These are phyloP conservation scores for Fallopia convolvulus DNA, from an alignment of 148 eudicot species.

Conservation along the genomic window DNA sequence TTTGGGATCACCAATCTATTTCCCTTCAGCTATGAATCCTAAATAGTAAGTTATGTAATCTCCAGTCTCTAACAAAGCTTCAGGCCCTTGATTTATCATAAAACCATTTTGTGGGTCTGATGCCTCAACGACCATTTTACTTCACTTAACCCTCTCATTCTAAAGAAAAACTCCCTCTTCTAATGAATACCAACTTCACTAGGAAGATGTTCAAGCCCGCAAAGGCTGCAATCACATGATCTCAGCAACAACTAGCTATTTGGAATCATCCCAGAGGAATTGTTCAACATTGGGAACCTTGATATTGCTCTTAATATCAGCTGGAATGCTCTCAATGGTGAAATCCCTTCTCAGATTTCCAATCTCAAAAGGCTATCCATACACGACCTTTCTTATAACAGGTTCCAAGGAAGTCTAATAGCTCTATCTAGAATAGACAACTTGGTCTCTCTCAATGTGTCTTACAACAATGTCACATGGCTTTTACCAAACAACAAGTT, in stretches of 20 bases:
- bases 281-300: slow-evolving; percentile 52
- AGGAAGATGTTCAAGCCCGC: slow-evolving; percentile 57
- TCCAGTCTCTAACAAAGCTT: slow-evolving; percentile 46
- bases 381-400: slow-evolving; percentile 70
- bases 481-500: slow-evolving; percentile 71
- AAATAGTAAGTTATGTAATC: too few species aligned
- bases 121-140: slow-evolving; percentile 47
- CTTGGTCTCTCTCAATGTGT: slow-evolving; percentile 71
- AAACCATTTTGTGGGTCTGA: slow-evolving; percentile 48
- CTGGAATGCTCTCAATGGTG: slow-evolving; percentile 54
- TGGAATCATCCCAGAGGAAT: slow-evolving; percentile 48
- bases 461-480: slow-evolving; percentile 71
- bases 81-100: slow-evolving; percentile 66
- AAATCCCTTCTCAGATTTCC: slow-evolving; percentile 55
- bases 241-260: slow-evolving; percentile 51
- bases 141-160: slow-evolving; percentile 45
- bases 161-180: slow-evolving; percentile 43
- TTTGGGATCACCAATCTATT: too few species aligned
- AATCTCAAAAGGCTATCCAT: slow-evolving; percentile 53
- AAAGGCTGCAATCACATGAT: slow-evolving; percentile 67
- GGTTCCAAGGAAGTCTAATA: slow-evolving; percentile 46
- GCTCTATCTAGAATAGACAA: slow-evolving; percentile 57
- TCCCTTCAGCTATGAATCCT: too few species aligned
- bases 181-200: slow-evolving; percentile 55
- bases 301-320: slow-evolving; percentile 73